Evolutionary conservation across 495 filamentous ascomycete genomes (phyloP).

Genomic region (Annulohypoxylon stygium): DNA sequence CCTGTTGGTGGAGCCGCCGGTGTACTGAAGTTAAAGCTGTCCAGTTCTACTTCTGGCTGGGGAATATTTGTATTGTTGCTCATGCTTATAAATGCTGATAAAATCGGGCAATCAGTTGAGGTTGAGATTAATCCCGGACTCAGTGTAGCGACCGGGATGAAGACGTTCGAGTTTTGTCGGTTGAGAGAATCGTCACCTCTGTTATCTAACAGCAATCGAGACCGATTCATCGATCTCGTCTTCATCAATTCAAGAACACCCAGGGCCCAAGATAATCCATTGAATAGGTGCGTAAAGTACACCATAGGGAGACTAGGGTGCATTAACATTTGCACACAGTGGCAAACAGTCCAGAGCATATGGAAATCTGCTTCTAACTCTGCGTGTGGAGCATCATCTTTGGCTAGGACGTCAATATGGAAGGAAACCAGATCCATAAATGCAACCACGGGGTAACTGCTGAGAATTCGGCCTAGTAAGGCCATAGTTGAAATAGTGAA

Average conservation of each 20-base stretch:
- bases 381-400: not conserved
- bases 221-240: not conserved
- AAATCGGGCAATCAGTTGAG: not conserved
- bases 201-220: not conserved
- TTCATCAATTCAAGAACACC: constrained; percentile 10
- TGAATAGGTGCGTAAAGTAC: constrained; percentile 2
- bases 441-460: constrained; percentile 30
- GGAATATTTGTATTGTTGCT: not conserved
- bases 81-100: not conserved
- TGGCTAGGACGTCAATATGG: not conserved
- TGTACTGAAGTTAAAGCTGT: not conserved
- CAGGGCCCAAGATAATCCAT: constrained; percentile 8
- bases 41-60: not conserved
- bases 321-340: not conserved
- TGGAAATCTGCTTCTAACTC: not conserved
- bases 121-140: not conserved
- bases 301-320: not conserved
- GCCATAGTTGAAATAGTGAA: constrained; percentile 19
- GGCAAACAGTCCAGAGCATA: constrained; percentile 3
- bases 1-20: not conserved
- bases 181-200: not conserved
- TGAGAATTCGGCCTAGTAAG: constrained; percentile 29
- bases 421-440: constrained; percentile 11
- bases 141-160: not conserved
- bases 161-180: not conserved